Evolutionary conservation across 1,284 basidiomycete genomes (phyloP).

Genomic region (Takashimella koratensis): DNA sequence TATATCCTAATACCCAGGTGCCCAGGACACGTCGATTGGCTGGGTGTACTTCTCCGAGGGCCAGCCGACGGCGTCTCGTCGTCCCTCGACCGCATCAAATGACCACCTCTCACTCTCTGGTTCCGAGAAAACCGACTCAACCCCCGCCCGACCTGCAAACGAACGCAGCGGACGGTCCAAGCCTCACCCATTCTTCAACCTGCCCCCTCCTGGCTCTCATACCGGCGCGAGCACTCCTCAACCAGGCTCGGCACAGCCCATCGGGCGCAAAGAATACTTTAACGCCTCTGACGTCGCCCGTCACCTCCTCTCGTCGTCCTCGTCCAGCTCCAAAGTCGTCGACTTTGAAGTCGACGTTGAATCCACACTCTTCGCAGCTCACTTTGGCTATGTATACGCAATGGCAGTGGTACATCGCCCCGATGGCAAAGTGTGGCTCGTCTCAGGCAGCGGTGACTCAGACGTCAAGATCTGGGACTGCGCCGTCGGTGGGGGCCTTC

Average conservation of each 20-base stretch:
- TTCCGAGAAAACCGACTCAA: neutral
- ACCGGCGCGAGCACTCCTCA: constrained; percentile 32
- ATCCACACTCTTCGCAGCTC: constrained; percentile 78
- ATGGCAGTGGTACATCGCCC: constrained; percentile 57
- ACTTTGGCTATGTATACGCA: constrained; percentile 92
- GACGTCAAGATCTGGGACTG: constrained; percentile 87
- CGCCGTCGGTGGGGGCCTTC: constrained; percentile 42
- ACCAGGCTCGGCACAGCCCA: constrained; percentile 1
- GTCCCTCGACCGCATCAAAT: neutral
- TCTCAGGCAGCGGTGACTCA: constrained; percentile 85
- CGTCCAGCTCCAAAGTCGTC: constrained; percentile 15
- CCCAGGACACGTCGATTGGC: neutral
- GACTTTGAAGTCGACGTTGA: constrained; percentile 58
- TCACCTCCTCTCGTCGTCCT: constrained; percentile 1
- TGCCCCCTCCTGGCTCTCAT: constrained; percentile 22
- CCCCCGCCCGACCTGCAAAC: neutral
- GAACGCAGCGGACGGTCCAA: constrained; percentile 35
- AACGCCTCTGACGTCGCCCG: constrained; percentile 15
- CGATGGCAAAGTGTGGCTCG: constrained; percentile 57
- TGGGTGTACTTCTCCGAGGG: neutral
- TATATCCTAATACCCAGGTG: neutral
- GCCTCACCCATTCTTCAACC: constrained; percentile 44
- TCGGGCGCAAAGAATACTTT: constrained; percentile 9
- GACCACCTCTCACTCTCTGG: neutral
- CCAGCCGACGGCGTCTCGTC: neutral